Base-by-base conservation (phyloP, 441 rosid genomes). In the Jatropha multifida region DNA sequence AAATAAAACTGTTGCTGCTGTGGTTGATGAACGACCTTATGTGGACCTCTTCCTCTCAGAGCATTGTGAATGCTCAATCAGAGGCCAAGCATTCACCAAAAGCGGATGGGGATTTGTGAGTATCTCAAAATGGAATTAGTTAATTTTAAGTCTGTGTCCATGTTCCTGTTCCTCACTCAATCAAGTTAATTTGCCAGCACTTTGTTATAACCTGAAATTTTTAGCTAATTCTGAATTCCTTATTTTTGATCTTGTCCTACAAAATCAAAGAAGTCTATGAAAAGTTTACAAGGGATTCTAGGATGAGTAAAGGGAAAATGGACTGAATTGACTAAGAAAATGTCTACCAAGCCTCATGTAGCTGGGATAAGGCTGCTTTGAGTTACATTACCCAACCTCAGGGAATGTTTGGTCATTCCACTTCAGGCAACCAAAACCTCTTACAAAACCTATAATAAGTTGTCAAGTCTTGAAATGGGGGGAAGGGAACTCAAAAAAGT, bases 41-140 rank as follows among this genome's bases (percentile, higher is more conserved):
- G 62, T 92, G 0, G 97, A 94, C 40, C 91, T 94, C 72, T 96
- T 96, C 85, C 93, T 94, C 54, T 86, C 97, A 1, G 81, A 81
- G 15, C 81, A 87, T 61, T 96, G 97, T 12, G 78, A 86, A 61
- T 93, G 90, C 84, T 89, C 96, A 23, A 80, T 91, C 41, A 82
- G 92, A 83, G 97, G 97, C 49, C 92, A 86, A 76, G 96, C 87
- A 76, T 96, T 96, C 84, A 91, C 97, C 59, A 90, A 85, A 83
- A 75, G 90, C 4, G 93, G 97, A 68, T 92, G 97, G 98, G 99
- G 98, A 80, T 96, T 94, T 81, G 99, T 94, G 71, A 92, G 99
- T 87, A 79, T 74, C 76, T 66, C 54, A 72, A 27, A 65, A 75
- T 70, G 68, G 69, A 32, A 70, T 65, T 67, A 67, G 70, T 68